Percentiles rank a stretch among this genome's conserved stretches.
Conservation (phyloP, 805 yeast genomes). For the Monosporozyma aerobia region DNA sequence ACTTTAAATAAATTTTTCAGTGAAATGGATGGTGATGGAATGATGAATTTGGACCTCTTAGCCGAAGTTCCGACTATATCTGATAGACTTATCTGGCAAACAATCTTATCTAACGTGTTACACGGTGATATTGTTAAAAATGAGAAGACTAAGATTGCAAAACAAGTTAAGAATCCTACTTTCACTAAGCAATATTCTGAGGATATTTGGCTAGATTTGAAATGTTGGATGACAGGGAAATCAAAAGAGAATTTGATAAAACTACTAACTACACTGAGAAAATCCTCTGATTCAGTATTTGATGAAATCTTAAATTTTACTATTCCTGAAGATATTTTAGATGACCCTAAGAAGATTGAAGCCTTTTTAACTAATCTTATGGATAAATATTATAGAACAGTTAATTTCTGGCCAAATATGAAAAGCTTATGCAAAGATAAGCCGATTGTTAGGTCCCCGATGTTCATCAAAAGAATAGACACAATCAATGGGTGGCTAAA, state of each 20-base stretch:
- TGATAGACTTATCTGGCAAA: slow-evolving; percentile 92
- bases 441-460: slow-evolving; percentile 56
- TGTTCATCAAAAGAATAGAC: slow-evolving; percentile 56
- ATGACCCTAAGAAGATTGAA: slow-evolving; percentile 31
- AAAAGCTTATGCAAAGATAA: slow-evolving; percentile 73
- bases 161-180: slow-evolving; percentile 30
- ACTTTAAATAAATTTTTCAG: not conserved
- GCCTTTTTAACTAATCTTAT: slow-evolving; percentile 48
- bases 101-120: slow-evolving; percentile 80
- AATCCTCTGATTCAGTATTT: slow-evolving; percentile 62
- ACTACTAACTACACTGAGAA: slow-evolving; percentile 58
- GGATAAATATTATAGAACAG: slow-evolving; percentile 53
- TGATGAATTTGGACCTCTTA: slow-evolving; percentile 7
- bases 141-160: slow-evolving; percentile 71
- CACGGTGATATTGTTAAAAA: slow-evolving; percentile 92
- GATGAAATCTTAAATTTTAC: slow-evolving; percentile 61
- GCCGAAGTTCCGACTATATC: slow-evolving; percentile 35
- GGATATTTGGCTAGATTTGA: slow-evolving; percentile 77
- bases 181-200: slow-evolving; percentile 20
- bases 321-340: slow-evolving; percentile 36
- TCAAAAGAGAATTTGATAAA: slow-evolving; percentile 69
- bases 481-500: slow-evolving; percentile 80
- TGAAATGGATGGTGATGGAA: not conserved
- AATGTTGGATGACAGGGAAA: slow-evolving; percentile 74
- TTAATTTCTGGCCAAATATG: slow-evolving; percentile 69